phyloP scores from a whole-genome alignment of 2,329 filamentous ascomycete genomes.

The Colletotrichum costaricense region DNA sequence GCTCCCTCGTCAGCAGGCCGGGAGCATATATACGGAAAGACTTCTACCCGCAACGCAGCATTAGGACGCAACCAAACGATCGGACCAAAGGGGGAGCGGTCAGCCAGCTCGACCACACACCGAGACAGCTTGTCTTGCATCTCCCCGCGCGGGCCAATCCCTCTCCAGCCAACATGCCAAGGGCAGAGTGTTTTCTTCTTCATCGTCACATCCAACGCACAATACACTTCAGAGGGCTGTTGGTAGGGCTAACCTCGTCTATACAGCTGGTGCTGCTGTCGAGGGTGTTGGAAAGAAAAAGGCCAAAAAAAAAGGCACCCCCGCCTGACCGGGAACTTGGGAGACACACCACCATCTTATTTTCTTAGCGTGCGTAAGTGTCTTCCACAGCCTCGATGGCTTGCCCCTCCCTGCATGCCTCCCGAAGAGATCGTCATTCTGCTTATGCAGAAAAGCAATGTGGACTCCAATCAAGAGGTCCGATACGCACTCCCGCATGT shows the following conservation, averaged over 20 bases:
- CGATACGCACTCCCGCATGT: constrained; percentile 18
- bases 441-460: constrained; percentile 31
- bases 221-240: constrained; percentile 1
- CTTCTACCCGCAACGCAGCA: neutral
- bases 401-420: constrained; percentile 33
- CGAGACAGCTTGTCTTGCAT: constrained; percentile 29
- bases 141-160: constrained; percentile 30
- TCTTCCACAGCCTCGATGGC: constrained; percentile 27
- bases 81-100: constrained; percentile 27
- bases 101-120: constrained; percentile 24
- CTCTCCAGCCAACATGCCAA: constrained; percentile 30
- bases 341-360: constrained; percentile 32
- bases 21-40: constrained; percentile 27
- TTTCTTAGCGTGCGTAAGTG: constrained; percentile 31
- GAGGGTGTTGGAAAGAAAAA: neutral
- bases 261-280: constrained; percentile 6
- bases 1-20: constrained; percentile 12
- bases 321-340: constrained; percentile 31
- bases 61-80: constrained; percentile 15
- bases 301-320: constrained; percentile 4
- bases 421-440: constrained; percentile 29
- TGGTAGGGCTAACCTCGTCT: constrained; percentile 34
- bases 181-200: constrained; percentile 22
- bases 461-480: constrained; percentile 21
- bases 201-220: constrained; percentile 26